A percentile compares a stretch with the other conserved stretches of the same genome.
phyloP scores from a whole-genome alignment of 1,139 yeast species.

The Debaryomyces subglobosus region DNA sequence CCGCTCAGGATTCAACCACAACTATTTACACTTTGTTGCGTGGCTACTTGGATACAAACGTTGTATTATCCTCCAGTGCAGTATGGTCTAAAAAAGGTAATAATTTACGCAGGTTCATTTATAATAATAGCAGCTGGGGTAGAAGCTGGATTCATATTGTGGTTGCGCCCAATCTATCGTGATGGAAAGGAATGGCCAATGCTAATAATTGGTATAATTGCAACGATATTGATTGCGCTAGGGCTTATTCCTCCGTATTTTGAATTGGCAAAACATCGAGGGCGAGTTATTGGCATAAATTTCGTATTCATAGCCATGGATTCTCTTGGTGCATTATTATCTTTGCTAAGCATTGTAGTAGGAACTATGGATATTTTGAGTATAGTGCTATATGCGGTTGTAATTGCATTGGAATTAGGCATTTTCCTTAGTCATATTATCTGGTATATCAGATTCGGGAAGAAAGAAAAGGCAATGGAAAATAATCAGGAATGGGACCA shows the following conservation, averaged over 20 bases:
- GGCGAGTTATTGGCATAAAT: conserved; percentile 86
- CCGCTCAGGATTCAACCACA: conserved; percentile 88
- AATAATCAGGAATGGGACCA: conserved; percentile 9
- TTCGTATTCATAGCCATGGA: conserved; percentile 81
- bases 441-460: conserved; percentile 66
- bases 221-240: conserved; percentile 70
- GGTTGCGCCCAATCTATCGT: conserved; percentile 68
- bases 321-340: conserved; percentile 77
- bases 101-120: conserved; percentile 37
- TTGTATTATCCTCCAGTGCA: conserved; percentile 78
- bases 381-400: conserved; percentile 69
- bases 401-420: conserved; percentile 75
- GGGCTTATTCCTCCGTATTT: conserved; percentile 90
- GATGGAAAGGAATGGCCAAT: conserved; percentile 74
- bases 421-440: conserved; percentile 68
- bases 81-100: conserved; percentile 40
- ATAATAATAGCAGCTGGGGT: conserved; percentile 55
- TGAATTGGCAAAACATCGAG: conserved; percentile 76
- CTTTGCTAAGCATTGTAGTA: conserved; percentile 65
- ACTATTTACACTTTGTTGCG: conserved; percentile 73
- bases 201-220: conserved; percentile 75
- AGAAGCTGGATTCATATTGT: conserved; percentile 72
- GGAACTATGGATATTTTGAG: conserved; percentile 76
- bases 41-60: conserved; percentile 69
- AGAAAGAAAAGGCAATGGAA: conserved; percentile 25